Evolutionary conservation across 305 asterid genomes (phyloP).

Genomic region (Solanum hybrid): DNA sequence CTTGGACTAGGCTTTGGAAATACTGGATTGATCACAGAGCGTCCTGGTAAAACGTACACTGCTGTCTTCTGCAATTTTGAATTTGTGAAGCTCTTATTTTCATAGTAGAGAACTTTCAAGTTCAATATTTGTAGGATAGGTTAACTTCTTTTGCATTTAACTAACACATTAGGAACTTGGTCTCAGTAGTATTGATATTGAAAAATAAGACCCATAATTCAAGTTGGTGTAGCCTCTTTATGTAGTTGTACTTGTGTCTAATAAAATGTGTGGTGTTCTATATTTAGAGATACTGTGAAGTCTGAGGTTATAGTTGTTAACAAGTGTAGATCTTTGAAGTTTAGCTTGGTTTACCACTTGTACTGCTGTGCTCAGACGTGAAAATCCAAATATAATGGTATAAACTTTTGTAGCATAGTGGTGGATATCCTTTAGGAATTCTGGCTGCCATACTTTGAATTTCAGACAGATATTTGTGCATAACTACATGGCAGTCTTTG

Average conservation of each 20-base stretch:
- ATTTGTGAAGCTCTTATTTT: not conserved
- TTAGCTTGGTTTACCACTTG: not conserved
- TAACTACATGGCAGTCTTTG: not conserved
- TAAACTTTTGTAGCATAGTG: not conserved
- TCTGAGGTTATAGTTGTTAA: not conserved
- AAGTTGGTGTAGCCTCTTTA: not conserved
- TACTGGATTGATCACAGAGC: not conserved
- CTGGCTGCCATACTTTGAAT: not conserved
- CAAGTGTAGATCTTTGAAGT: not conserved
- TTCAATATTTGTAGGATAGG: not conserved
- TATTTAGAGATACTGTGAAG: not conserved
- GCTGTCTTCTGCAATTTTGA: not conserved
- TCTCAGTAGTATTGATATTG: not conserved
- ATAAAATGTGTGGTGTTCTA: not conserved
- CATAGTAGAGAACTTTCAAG: not conserved
- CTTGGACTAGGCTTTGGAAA: not conserved
- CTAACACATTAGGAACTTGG: not conserved
- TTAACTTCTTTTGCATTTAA: not conserved
- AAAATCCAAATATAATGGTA: not conserved
- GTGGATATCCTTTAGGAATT: not conserved
- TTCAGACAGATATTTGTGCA: not conserved
- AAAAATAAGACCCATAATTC: not conserved
- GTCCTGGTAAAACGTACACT: not conserved
- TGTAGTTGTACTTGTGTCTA: not conserved
- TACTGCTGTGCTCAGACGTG: not conserved